Evolutionary conservation across 2,329 filamentous ascomycete genomes (phyloP).

Genomic region (Talaromyces sp.): DNA sequence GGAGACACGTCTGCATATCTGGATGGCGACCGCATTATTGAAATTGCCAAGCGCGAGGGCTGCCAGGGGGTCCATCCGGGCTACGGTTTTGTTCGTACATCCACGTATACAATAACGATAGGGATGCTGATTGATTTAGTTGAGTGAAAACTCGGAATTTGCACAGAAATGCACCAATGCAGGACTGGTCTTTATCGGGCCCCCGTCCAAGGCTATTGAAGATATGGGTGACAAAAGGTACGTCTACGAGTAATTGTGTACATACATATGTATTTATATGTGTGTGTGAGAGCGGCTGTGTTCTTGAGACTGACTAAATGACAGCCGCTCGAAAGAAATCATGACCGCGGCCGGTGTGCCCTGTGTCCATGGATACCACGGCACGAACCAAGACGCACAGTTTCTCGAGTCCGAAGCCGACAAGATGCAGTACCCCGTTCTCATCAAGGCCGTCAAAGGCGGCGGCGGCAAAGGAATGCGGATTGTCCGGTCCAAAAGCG

Average conservation of each 20-base stretch:
- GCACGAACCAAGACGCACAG: slow-evolving; percentile 65
- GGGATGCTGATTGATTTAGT: slow-evolving; percentile 28
- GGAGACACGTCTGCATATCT: slow-evolving; percentile 82
- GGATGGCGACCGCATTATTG: slow-evolving; percentile 87
- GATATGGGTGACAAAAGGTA: slow-evolving; percentile 87
- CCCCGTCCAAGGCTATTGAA: slow-evolving; percentile 68
- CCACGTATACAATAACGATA: no score
- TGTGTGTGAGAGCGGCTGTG: no score
- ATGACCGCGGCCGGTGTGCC: slow-evolving; percentile 94
- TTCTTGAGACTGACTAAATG: background rate
- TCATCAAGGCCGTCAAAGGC: slow-evolving; percentile 61
- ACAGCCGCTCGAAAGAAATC: slow-evolving; percentile 78
- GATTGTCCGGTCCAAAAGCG: slow-evolving; percentile 52
- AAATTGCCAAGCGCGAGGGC: slow-evolving; percentile 74
- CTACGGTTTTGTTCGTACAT: slow-evolving; percentile 77
- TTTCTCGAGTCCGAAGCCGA: slow-evolving; percentile 64
- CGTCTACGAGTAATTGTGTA: background rate
- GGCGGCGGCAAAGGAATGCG: slow-evolving; percentile 65
- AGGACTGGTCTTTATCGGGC: slow-evolving; percentile 90
- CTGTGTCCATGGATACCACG: slow-evolving; percentile 95
- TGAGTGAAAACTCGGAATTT: slow-evolving; percentile 90
- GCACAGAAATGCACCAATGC: slow-evolving; percentile 82
- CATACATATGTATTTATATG: no score
- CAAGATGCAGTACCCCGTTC: slow-evolving; percentile 61
- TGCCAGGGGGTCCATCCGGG: slow-evolving; percentile 93